Evolutionary conservation across 148 eudicot species (phyloP).

Genomic region (Simmondsia chinensis): DNA sequence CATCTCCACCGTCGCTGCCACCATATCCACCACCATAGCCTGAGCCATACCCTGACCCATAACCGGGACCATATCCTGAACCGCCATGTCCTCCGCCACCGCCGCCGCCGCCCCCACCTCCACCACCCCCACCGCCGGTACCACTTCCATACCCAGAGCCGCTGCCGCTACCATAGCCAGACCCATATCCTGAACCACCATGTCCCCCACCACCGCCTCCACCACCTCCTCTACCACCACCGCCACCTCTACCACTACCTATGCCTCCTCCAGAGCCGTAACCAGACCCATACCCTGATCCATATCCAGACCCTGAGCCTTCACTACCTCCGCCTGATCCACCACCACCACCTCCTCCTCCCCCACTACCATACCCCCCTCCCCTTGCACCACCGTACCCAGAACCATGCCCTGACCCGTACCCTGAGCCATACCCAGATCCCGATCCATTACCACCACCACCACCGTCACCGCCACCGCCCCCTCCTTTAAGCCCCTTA

Average conservation of each 20-base stretch:
- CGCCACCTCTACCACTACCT: constrained; percentile 15
- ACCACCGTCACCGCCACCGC: constrained; percentile 15
- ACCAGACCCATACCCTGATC: constrained; percentile 10
- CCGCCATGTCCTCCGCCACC: constrained; percentile 26
- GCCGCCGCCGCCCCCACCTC: constrained; percentile 14
- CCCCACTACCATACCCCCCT: constrained; percentile 20
- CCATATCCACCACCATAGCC: constrained; percentile 29
- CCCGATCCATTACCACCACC: constrained; percentile 11
- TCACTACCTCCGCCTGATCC: constrained; percentile 23
- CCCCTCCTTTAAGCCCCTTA: constrained; percentile 1
- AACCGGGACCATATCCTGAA: constrained; percentile 13
- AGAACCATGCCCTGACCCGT: constrained; percentile 3
- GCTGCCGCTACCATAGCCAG: constrained; percentile 25
- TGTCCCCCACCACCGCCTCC: constrained; percentile 17
- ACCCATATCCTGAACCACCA: constrained; percentile 30
- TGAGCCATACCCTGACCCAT: constrained; percentile 20
- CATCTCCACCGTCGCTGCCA: constrained; percentile 11
- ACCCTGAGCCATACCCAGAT: constrained; percentile 10
- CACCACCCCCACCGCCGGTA: constrained; percentile 9
- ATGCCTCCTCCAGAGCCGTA: constrained; percentile 10
- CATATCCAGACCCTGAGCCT: not conserved
- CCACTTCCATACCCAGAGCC: constrained; percentile 27
- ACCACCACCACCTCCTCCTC: constrained; percentile 22
- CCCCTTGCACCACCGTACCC: constrained; percentile 25
- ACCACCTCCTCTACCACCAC: constrained; percentile 24